Conservation (phyloP, 176 grass and related monocot genomes). For the Phoenix roebelenii region DNA sequence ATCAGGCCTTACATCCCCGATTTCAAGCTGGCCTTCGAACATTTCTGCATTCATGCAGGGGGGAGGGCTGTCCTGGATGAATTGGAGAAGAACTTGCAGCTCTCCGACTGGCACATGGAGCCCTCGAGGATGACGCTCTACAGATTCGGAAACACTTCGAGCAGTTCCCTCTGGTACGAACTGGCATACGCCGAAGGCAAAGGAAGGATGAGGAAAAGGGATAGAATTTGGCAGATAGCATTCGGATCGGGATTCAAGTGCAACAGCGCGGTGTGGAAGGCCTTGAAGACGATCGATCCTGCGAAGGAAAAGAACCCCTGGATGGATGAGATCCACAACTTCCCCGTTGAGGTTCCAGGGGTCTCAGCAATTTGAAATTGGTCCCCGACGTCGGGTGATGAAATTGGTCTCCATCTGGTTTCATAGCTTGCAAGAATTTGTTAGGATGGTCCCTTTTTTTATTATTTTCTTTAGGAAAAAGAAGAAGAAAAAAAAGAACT, state of each 20-base stretch:
- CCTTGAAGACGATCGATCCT: constrained; percentile 6
- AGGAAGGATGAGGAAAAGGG: constrained; percentile 3
- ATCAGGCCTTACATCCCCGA: constrained; percentile 8
- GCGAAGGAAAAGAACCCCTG: constrained; percentile 9
- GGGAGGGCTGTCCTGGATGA: constrained; percentile 3
- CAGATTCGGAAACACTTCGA: constrained; percentile 1
- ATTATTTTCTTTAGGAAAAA: too few relatives aligned
- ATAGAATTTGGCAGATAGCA: constrained; percentile 14
- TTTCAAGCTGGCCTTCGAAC: constrained; percentile 6
- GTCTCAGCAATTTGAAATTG: not conserved
- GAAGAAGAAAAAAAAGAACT: too few relatives aligned
- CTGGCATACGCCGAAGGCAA: not conserved
- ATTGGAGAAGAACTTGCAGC: constrained; percentile 1
- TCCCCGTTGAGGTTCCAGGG: not conserved
- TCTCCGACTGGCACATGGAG: constrained; percentile 7
- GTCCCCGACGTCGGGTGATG: too few relatives aligned
- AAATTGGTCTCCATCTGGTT: too few relatives aligned
- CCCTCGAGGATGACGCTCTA: constrained; percentile 6
- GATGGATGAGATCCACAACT: constrained; percentile 11
- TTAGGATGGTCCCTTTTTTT: too few relatives aligned
- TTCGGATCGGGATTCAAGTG: constrained; percentile 19
- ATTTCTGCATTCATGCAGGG: constrained; percentile 6
- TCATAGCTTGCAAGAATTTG: too few relatives aligned
- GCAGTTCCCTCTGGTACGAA: constrained; percentile 5
- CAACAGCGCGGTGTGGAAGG: constrained; percentile 8